These are phyloP conservation scores for Pleurotus cornucopiae DNA, from an alignment of 768 basidiomycete species.

Conservation along the genomic window DNA sequence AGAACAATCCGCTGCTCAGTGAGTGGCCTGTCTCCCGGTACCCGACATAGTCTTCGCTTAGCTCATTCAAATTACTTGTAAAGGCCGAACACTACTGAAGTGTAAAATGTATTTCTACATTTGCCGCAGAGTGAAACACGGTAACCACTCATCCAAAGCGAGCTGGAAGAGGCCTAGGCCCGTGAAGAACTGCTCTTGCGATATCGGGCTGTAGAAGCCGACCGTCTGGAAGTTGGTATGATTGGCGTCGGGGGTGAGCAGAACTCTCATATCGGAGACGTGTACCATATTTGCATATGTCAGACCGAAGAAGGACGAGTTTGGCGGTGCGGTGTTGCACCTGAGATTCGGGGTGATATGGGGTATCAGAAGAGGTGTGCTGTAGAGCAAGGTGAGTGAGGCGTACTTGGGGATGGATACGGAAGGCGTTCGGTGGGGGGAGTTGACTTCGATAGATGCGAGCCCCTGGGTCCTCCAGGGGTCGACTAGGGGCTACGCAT, in stretches of 20 bases:
- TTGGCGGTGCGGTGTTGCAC: slow-evolving; percentile 31
- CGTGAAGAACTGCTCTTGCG: slow-evolving; percentile 41
- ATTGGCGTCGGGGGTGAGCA: slow-evolving; percentile 42
- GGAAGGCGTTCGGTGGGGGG: slow-evolving; percentile 37
- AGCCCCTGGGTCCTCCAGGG: slow-evolving; percentile 51
- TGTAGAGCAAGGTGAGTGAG: not conserved
- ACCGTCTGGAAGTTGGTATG: slow-evolving; percentile 45
- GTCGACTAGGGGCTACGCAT: slow-evolving; percentile 28
- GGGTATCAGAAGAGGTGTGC: not conserved
- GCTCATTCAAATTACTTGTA: not conserved
- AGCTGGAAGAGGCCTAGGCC: slow-evolving; percentile 43
- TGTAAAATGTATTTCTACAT: not conserved
- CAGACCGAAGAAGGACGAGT: slow-evolving; percentile 38
- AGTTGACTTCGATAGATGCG: slow-evolving; percentile 42
- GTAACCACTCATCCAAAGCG: slow-evolving; percentile 45
- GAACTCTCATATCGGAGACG: slow-evolving; percentile 44
- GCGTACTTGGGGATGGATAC: slow-evolving; percentile 33
- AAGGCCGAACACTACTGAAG: not conserved
- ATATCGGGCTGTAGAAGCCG: slow-evolving; percentile 45
- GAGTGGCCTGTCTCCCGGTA: no score
- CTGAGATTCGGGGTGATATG: slow-evolving; percentile 14
- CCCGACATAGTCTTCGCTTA: not conserved
- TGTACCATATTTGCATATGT: slow-evolving; percentile 46
- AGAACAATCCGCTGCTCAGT: not conserved
- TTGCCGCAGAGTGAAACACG: slow-evolving; percentile 27